These are phyloP conservation scores for Agarophyton chilense DNA, from an alignment of 23 red algal genomes.

Conservation along the genomic window DNA sequence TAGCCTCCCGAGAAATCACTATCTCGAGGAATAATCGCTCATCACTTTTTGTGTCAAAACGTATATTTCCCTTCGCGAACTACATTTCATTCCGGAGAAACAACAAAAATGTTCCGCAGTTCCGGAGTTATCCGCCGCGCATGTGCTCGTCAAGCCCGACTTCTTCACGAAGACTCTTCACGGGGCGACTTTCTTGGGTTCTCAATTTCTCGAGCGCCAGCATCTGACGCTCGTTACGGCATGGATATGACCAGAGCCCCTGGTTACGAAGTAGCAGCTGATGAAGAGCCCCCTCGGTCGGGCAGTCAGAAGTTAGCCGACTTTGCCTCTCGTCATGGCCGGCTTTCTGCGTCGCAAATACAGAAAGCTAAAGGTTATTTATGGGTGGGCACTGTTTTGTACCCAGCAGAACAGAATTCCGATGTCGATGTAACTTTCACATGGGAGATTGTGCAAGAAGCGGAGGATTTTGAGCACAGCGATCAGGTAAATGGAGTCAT, in stretches of 20 bases:
- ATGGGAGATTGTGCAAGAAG: conserved; percentile 49
- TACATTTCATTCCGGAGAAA: background rate
- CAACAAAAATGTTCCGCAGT: conserved; percentile 12
- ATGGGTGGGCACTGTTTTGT: conserved; percentile 63
- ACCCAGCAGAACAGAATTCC: conserved; percentile 27
- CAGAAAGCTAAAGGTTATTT: conserved; percentile 52
- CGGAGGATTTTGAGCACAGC: conserved; percentile 23
- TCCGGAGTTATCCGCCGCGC: conserved; percentile 22
- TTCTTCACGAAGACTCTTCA: conserved; percentile 64
- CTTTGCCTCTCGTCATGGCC: conserved; percentile 61
- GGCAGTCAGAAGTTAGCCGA: conserved; percentile 65
- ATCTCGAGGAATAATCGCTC: background rate
- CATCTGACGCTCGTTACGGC: conserved; percentile 51
- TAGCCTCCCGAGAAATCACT: background rate
- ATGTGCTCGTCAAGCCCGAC: conserved; percentile 33
- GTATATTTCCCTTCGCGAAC: background rate
- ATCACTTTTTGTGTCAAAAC: background rate
- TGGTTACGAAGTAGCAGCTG: conserved; percentile 61
- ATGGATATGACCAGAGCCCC: conserved; percentile 72
- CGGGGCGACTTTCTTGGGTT: conserved; percentile 61
- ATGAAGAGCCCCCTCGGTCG: conserved; percentile 44
- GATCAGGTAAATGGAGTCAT: conserved; percentile 10
- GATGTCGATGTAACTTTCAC: conserved; percentile 45
- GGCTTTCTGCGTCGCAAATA: conserved; percentile 48
- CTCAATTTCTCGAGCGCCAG: conserved; percentile 4